Evolutionary conservation across 768 basidiomycete genomes (phyloP).

Genomic region (Mycena amicta): DNA sequence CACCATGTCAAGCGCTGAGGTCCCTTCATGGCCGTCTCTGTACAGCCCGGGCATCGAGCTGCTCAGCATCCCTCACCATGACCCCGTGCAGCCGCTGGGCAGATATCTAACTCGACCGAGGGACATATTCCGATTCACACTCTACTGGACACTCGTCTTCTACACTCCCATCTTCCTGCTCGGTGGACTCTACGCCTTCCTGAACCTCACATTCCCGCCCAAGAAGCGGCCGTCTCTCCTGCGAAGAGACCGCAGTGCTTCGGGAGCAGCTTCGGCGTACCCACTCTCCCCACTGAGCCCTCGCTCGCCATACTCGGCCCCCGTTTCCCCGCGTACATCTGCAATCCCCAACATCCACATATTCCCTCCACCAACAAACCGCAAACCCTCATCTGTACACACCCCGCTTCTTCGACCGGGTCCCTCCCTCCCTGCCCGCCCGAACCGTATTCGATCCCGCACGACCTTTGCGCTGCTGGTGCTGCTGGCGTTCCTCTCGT

Average conservation of each 20-base stretch:
- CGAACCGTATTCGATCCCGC: constrained; percentile 47
- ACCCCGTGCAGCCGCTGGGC: constrained; percentile 43
- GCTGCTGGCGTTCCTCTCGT: constrained; percentile 41
- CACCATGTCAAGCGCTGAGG: constrained; percentile 7
- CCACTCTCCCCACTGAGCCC: constrained; percentile 16
- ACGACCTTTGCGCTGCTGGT: constrained; percentile 51
- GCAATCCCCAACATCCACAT: neutral
- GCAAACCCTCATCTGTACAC: constrained; percentile 7
- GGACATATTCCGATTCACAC: constrained; percentile 54
- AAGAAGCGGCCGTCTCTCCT: constrained; percentile 17
- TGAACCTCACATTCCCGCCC: constrained; percentile 54
- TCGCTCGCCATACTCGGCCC: constrained; percentile 10
- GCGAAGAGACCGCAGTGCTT: no score
- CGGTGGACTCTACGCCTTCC: constrained; percentile 53
- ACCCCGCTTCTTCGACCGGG: constrained; percentile 1
- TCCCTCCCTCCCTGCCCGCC: constrained; percentile 25
- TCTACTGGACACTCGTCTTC: constrained; percentile 55
- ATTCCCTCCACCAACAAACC: constrained; percentile 7
- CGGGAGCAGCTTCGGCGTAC: no score
- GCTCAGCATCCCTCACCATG: constrained; percentile 41
- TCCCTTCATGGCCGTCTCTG: constrained; percentile 50
- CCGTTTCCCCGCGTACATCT: neutral
- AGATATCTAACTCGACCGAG: constrained; percentile 44
- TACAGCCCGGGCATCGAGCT: constrained; percentile 55
- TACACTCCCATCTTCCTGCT: constrained; percentile 53